These are phyloP conservation scores for Emericellopsis terricola DNA, from an alignment of 495 filamentous ascomycete species.

Conservation along the genomic window DNA sequence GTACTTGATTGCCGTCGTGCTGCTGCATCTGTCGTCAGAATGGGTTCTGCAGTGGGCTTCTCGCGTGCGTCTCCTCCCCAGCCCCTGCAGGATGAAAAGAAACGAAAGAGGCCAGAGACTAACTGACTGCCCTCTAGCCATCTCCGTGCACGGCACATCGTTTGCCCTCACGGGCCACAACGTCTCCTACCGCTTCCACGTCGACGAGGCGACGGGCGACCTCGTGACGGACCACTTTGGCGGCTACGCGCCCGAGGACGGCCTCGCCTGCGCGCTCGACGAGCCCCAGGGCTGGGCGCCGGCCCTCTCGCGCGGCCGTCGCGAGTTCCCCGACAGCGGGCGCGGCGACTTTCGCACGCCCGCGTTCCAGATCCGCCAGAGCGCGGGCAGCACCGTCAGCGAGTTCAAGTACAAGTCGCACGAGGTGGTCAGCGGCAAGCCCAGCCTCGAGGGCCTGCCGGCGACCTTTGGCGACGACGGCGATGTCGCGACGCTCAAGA, in stretches of 20 bases:
- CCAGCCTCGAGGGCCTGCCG: constrained; percentile 25
- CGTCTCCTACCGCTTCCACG: constrained; percentile 36
- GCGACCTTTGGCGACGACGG: constrained; percentile 27
- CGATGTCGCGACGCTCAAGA: constrained; percentile 32
- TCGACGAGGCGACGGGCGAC: constrained; percentile 28
- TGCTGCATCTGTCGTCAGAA: too few species aligned
- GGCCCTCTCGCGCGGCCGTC: constrained; percentile 23
- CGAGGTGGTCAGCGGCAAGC: constrained; percentile 25
- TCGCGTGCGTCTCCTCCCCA: too few species aligned
- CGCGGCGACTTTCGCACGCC: constrained; percentile 35
- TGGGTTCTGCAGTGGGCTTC: too few species aligned
- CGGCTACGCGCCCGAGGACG: constrained; percentile 21
- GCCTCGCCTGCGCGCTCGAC: constrained; percentile 9
- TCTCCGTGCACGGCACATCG: constrained; percentile 5
- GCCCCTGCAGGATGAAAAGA: too few species aligned
- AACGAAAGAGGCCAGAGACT: too few species aligned
- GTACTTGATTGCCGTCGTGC: too few species aligned
- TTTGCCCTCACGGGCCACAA: constrained; percentile 30
- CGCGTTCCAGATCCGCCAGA: constrained; percentile 31
- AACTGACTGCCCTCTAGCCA: too few species aligned
- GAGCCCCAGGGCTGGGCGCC: constrained; percentile 27
- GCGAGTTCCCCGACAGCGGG: constrained; percentile 37
- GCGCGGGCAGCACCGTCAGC: constrained; percentile 30
- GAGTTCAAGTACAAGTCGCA: constrained; percentile 28
- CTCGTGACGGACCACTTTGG: constrained; percentile 35